Evolutionary conservation across 2,329 filamentous ascomycete species (phyloP), one percentile per base, ranked within the genome.

Genomic region (Beauveria sp.): DNA sequence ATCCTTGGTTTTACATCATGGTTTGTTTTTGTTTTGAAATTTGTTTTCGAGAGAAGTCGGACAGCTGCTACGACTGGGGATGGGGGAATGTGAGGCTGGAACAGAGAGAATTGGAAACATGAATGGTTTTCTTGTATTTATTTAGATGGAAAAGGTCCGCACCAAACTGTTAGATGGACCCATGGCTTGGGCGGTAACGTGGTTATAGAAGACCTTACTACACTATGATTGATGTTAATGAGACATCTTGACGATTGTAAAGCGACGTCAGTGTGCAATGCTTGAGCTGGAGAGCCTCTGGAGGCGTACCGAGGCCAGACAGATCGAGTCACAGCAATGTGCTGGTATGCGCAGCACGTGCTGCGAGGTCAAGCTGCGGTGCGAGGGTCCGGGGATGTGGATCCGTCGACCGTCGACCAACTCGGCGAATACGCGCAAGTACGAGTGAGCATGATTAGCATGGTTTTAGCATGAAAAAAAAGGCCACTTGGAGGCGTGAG

Each of bases 81-180:
- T 14, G 18, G 5, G 14, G 12, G 43, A 38, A 40, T n/a, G 40
- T 4, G 9, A 59, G 40, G 12, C 10, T 22, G 40, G 20, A 22
- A 12, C 18, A 7, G 49, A 28, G 34, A 38, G 18, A 9, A 24
- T 43, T 34, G 49, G 57, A 34, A 16, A 24, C 5, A 26, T 14
- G 22, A 5, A 59, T 24, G n/a, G 26, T 1, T 24, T 52, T 34
- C 26, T 22, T n/a, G 20, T 28, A 38, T n/a, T 51, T 30, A 5
- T n/a, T 38, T 60, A 60, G 58, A 60, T 38, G 53, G n/a, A 46
- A 54, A 22, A 53, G 58, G 26, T 24, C 40, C 22, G 26, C 26
- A 38, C 42, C 54, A 46, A 12, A 3, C 16, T 49, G n/a, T 8
- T 52, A 28, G n/a, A 18, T 26, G 7, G 12, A n/a, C 7, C 22